A percentile compares a stretch with the other conserved stretches of the same genome.
These are phyloP conservation scores for Striga hermonthica DNA, from an alignment of 305 asterid species.

Conservation along the genomic window DNA sequence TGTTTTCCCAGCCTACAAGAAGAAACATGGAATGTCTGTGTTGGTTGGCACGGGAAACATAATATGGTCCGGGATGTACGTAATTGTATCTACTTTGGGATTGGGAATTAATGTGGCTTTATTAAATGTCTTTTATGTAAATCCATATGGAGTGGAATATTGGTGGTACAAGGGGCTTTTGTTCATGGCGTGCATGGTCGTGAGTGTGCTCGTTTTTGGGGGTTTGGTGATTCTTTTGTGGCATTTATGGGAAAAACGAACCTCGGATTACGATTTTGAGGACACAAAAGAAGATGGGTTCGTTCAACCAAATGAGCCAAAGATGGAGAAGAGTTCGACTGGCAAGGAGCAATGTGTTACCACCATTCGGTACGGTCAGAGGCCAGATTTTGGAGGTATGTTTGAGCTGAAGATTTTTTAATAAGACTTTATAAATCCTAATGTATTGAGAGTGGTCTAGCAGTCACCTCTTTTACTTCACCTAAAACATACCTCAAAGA, in stretches of 20 bases:
- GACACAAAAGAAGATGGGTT: constrained; percentile 18
- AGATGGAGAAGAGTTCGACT: constrained; percentile 25
- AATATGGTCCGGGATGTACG: constrained; percentile 73
- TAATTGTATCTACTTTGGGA: constrained; percentile 54
- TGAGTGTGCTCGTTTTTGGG: constrained; percentile 57
- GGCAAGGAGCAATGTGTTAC: constrained; percentile 35
- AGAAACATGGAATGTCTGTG: constrained; percentile 54
- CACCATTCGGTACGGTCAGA: constrained; percentile 52
- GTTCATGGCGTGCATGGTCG: constrained; percentile 55
- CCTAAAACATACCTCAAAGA: no score
- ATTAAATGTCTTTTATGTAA: constrained; percentile 51
- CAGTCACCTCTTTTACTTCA: no score
- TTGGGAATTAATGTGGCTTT: constrained; percentile 48
- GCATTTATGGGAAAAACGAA: constrained; percentile 64
- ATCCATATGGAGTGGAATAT: constrained; percentile 42
- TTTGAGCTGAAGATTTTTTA: neutral
- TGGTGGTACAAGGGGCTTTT: constrained; percentile 83
- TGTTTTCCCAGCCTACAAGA: constrained; percentile 37
- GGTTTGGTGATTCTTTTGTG: constrained; percentile 58
- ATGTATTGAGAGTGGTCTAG: no score
- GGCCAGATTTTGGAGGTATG: constrained; percentile 74
- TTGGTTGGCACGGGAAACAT: constrained; percentile 79
- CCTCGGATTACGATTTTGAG: constrained; percentile 26
- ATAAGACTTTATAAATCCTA: no score
- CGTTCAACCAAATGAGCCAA: constrained; percentile 14